Evolutionary conservation across 73 alveolate genomes (phyloP).

Genomic region (Paramecium caudatum): DNA sequence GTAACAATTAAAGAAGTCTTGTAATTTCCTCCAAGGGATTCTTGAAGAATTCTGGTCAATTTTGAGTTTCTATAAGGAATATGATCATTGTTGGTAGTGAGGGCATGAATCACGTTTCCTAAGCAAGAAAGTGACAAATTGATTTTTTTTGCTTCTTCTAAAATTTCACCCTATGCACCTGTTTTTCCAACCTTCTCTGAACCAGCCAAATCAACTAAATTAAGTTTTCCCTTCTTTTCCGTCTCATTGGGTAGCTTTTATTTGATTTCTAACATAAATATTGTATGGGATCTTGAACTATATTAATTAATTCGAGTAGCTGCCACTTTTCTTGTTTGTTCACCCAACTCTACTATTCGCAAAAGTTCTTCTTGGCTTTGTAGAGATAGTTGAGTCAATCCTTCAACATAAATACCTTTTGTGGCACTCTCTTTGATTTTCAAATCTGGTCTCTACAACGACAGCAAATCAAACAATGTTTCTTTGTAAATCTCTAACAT

Average conservation of each 20-base stretch:
- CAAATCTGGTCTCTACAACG: conserved; percentile 77
- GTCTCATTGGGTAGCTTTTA: conserved; percentile 83
- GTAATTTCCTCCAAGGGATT: conserved; percentile 97
- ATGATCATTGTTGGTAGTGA: conserved; percentile 87
- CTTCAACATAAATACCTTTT: conserved; percentile 90
- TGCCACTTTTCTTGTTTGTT: conserved; percentile 83
- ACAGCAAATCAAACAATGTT: conserved; percentile 81
- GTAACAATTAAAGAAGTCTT: conserved; percentile 95
- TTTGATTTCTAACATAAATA: conserved; percentile 81
- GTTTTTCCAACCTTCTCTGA: conserved; percentile 94
- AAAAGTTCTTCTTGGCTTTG: conserved; percentile 79
- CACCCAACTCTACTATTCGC: conserved; percentile 81
- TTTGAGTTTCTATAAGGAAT: conserved; percentile 97
- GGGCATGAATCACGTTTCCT: conserved; percentile 95
- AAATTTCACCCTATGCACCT: conserved; percentile 91
- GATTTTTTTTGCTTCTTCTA: conserved; percentile 97
- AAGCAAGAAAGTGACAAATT: conserved; percentile 92
- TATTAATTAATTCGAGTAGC: conserved; percentile 82
- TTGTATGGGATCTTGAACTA: conserved; percentile 86
- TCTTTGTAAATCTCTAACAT: conserved; percentile 92
- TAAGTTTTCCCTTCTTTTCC: conserved; percentile 88
- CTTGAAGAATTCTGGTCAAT: conserved; percentile 95
- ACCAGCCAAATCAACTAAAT: conserved; percentile 97
- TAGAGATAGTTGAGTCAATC: conserved; percentile 76
- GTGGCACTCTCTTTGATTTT: conserved; percentile 85